A percentile compares a stretch with the other conserved stretches of the same genome.
These are phyloP conservation scores for Phytopythium litorale DNA, from an alignment of 352 stramenopile genomes.

Conservation along the genomic window DNA sequence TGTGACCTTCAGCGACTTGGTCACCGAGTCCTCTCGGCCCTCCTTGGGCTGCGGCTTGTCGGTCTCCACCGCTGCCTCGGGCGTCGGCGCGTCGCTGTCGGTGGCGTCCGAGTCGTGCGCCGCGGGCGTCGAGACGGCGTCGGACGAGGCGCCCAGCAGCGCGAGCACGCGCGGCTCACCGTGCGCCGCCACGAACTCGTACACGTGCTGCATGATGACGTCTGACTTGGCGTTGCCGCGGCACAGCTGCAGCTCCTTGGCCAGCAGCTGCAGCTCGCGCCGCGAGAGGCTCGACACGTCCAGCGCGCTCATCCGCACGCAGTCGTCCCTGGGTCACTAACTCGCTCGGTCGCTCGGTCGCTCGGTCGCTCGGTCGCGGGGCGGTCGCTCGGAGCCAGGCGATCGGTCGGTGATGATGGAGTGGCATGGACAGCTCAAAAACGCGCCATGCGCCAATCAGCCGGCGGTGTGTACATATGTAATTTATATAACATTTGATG, in stretches of 20 bases:
- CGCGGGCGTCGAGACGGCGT: conserved; percentile 8
- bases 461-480: no score
- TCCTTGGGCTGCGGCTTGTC: neutral
- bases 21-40: neutral
- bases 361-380: neutral
- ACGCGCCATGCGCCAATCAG: no score
- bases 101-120: conserved; percentile 5
- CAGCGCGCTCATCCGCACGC: conserved; percentile 8
- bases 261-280: conserved; percentile 59
- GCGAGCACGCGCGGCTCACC: conserved; percentile 32
- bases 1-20: neutral
- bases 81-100: conserved; percentile 4
- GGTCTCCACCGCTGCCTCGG: neutral
- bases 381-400: no score
- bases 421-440: no score
- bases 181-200: conserved; percentile 36
- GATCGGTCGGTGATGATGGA: no score
- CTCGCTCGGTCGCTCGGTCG: neutral
- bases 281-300: conserved; percentile 42
- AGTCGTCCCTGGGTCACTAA: neutral
- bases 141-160: conserved; percentile 13
- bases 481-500: no score
- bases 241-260: conserved; percentile 61
- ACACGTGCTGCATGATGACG: conserved; percentile 46
- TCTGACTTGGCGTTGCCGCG: conserved; percentile 67